Percentiles rank a stretch among this genome's conserved stretches.
Conservation (phyloP, 805 yeast genomes). For the Candida morakotiae region DNA sequence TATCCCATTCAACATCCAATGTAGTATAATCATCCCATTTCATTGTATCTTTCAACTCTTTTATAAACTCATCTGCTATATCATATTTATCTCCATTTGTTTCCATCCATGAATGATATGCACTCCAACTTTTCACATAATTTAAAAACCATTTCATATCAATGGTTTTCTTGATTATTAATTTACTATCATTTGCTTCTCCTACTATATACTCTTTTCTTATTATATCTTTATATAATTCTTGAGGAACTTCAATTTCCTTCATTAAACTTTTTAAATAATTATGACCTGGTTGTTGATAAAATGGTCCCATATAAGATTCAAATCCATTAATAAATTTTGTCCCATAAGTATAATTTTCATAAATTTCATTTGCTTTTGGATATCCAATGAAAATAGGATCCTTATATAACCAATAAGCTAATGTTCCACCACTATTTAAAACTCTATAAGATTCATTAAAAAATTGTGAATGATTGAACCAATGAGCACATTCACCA, state of each 20-base stretch:
- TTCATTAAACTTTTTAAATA: constrained; percentile 32
- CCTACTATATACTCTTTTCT: constrained; percentile 24
- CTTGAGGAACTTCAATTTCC: constrained; percentile 32
- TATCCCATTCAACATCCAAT: constrained; percentile 50
- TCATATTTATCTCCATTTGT: constrained; percentile 34
- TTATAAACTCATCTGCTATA: constrained; percentile 44
- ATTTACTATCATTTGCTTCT: constrained; percentile 5
- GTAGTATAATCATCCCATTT: constrained; percentile 45
- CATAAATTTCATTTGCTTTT: constrained; percentile 50
- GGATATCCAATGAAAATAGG: constrained; percentile 54
- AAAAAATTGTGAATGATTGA: constrained; percentile 53
- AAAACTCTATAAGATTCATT: constrained; percentile 46
- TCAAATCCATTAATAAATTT: constrained; percentile 25
- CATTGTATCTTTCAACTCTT: constrained; percentile 37
- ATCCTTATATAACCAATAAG: constrained; percentile 78
- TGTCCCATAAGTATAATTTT: constrained; percentile 45
- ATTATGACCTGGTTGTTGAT: constrained; percentile 47
- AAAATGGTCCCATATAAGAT: constrained; percentile 44
- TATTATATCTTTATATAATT: constrained; percentile 18
- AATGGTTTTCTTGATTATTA: constrained; percentile 10
- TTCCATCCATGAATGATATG: constrained; percentile 34
- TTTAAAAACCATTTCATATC: constrained; percentile 17
- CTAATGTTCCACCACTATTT: constrained; percentile 61
- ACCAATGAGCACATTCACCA: constrained; percentile 91
- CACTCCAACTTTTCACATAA: constrained; percentile 36